Evolutionary conservation across 176 grass and related monocot species (phyloP).

Genomic region (Canna indica): DNA sequence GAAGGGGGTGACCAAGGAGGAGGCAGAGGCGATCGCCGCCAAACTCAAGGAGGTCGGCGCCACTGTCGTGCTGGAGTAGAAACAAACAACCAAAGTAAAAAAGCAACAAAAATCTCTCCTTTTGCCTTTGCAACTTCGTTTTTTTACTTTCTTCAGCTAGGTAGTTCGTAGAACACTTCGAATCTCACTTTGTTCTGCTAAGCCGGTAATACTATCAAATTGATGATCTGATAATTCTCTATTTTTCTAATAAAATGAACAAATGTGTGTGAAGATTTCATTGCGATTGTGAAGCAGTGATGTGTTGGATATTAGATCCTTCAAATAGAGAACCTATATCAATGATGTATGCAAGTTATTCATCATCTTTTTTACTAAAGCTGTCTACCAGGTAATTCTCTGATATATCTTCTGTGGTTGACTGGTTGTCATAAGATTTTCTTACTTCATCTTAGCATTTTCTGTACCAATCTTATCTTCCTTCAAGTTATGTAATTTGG

Average conservation of each 20-base stretch:
- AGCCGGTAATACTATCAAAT: neutral
- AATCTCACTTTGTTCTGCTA: neutral
- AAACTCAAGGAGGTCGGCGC: conserved; percentile 91
- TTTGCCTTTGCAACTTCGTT: neutral
- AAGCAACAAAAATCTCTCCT: conserved; percentile 22
- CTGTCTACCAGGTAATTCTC: neutral
- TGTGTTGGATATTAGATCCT: neutral
- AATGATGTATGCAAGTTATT: too few species aligned
- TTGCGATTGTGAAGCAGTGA: neutral
- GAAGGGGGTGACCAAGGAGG: conserved; percentile 74
- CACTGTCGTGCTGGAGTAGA: conserved; percentile 65
- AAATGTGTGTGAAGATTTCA: neutral
- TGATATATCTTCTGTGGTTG: neutral
- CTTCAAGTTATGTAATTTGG: neutral
- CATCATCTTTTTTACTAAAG: neutral
- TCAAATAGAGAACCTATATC: too few species aligned
- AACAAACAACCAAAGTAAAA: neutral
- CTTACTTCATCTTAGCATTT: too few species aligned
- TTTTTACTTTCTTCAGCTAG: neutral
- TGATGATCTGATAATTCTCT: neutral
- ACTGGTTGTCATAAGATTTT: neutral
- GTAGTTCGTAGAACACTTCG: neutral
- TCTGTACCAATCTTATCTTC: neutral
- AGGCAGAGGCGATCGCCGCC: conserved; percentile 70
- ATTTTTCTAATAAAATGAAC: neutral